Evolutionary conservation across 768 basidiomycete genomes (phyloP), one percentile per base, ranked within the genome.

Genomic region (Lactarius vividus): DNA sequence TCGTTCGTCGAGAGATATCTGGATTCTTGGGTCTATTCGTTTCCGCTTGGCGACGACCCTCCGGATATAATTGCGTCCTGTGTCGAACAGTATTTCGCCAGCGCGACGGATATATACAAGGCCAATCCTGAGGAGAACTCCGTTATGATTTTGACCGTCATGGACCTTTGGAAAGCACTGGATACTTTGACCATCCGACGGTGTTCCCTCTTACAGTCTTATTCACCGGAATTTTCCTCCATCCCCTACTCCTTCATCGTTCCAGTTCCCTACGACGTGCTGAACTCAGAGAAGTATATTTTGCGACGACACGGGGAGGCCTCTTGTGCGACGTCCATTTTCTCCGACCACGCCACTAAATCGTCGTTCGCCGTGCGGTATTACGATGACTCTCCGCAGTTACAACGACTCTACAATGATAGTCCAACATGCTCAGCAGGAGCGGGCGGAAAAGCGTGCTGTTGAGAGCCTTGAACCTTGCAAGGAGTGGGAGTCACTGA

Each of bases 121-220:
- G 18, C 42, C 42, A 20, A 20, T 20, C 18, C 42, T 7, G 69
- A 65, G 52, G 18, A 65, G 16, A 49, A 69, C 7, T 44, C 42
- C 18, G 18, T 44, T 5, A 44, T 44, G 42, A n/a, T 44, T 18
- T 20, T 44, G 20, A 79, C 79, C 10, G 60, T 79, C 39, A 68
- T 83, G 26, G 79, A 82, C 35, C 74, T 84, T 15, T 84, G 84
- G 83, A 73, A 80, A 2, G 79, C 78, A 0, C 6, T 44, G 18
- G 42, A 44, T 20, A 44, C 6, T 1, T 20, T 44, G 18, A 7
- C 42, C 6, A 44, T 44, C 42, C 42, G 8, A 20, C 42, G 1
- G 1, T 20, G 18, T 20, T 20, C 42, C 6, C 7, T 44, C 6
- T 6, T 44, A 3, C 3, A 1, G 8, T 20, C 18, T 20, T 44